Conservation (phyloP, 495 filamentous ascomycete species). For the Talaromyces adpressus region DNA sequence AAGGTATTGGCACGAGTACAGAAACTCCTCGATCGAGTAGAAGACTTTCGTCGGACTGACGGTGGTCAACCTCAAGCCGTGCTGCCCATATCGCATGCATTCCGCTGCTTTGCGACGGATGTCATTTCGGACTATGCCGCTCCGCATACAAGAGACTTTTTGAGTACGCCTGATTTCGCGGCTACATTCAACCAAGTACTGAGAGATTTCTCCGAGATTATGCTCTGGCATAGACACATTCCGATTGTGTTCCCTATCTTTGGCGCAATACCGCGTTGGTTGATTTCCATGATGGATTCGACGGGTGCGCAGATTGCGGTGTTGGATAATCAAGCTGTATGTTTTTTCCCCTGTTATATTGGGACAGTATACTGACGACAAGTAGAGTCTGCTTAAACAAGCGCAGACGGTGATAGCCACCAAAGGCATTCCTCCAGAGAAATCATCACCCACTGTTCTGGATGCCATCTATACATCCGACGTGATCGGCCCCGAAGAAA, state of each 20-base stretch:
- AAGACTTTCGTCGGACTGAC: constrained; percentile 20
- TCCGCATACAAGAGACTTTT: constrained; percentile 17
- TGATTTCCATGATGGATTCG: constrained; percentile 7
- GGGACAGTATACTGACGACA: background rate
- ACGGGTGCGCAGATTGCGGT: constrained; percentile 7
- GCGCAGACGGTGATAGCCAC: constrained; percentile 7
- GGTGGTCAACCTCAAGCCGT: constrained; percentile 5
- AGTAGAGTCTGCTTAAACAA: constrained; percentile 5
- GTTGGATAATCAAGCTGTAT: constrained; percentile 9
- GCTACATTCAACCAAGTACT: constrained; percentile 24
- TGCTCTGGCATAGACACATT: constrained; percentile 12
- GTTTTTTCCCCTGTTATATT: background rate
- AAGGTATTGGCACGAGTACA: constrained; percentile 21
- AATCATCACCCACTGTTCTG: constrained; percentile 24
- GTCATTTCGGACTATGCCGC: constrained; percentile 32
- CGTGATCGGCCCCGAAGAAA: constrained; percentile 13
- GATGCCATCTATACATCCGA: constrained; percentile 24
- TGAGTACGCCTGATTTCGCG: constrained; percentile 28
- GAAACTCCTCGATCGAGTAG: constrained; percentile 26
- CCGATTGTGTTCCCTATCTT: constrained; percentile 2
- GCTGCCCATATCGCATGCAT: constrained; percentile 28
- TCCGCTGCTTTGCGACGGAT: constrained; percentile 30
- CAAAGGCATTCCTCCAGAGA: constrained; percentile 4
- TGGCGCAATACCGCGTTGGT: constrained; percentile 6
- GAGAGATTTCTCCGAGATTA: constrained; percentile 15